Base-by-base conservation (phyloP, 2,329 filamentous ascomycete genomes). In the Aspergillus eucalypticola region DNA sequence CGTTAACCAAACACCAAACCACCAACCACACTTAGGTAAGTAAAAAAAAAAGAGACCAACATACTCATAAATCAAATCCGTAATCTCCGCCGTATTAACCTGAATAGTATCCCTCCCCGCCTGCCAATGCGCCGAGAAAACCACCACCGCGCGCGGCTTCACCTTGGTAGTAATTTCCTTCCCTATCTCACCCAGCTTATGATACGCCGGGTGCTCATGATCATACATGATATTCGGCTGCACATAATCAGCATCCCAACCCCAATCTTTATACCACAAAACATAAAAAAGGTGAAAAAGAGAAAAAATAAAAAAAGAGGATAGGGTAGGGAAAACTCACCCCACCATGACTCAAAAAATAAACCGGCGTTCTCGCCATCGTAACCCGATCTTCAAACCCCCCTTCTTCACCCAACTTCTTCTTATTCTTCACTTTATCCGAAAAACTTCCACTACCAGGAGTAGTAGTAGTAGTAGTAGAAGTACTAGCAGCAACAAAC, bases 91-190 rank as follows among this genome's bases (percentile, higher is more conserved):
- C 8, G 83, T 85, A 72, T 91, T 91, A 66, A 91, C 82, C 67
- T 88, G 79, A 62, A 91, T 83, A 3, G 78, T 80, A 66, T 82
- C 78, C 41, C 76, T 75, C 1, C 69, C 57, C 6, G 82, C 86
- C 75, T 90, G 87, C 90, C 90, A 92, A 74, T 93, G 90, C 1
- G 89, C 90, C 0, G 89, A 91, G 71, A 93, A 88, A 25, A 92
- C 87, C 1, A 92, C 86, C 15, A 92, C 83, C 2, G 89, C 90
- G 63, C 85, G 87, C 1, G 90, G 90, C 67, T 87, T 88, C 46
- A 91, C 85, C 62, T 86, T 84, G 27, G 83, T 79, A 0, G 88
- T 91, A 70, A 92, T 91, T 68, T 92, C 89, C 7, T 74, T 80
- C 44, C 90, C 90, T 55, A 91, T 87, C 23, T 80, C 73, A 66